A percentile compares a stretch with the other conserved stretches of the same genome.
These are phyloP conservation scores for Globisporangium yorkense DNA, from an alignment of 352 stramenopile species.

Conservation along the genomic window DNA sequence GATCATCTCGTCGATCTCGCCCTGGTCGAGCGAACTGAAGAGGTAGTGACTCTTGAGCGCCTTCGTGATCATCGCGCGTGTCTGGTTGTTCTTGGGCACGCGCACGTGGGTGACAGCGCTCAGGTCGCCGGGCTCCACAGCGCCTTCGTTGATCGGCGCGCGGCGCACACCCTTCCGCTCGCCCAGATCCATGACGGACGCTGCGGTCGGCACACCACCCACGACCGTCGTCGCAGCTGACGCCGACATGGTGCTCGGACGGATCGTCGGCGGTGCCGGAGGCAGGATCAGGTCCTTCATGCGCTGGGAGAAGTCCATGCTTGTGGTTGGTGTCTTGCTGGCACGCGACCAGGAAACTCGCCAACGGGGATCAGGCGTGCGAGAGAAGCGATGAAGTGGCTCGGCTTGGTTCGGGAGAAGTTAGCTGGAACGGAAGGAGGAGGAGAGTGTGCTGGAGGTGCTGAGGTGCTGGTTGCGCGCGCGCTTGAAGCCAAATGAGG, in stretches of 20 bases:
- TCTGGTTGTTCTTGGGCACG: slow-evolving; percentile 72
- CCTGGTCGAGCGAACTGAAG: slow-evolving; percentile 69
- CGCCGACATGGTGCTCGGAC: slow-evolving; percentile 30
- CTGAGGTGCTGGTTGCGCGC: not conserved
- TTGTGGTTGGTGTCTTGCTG: not conserved
- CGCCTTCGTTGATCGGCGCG: slow-evolving; percentile 72
- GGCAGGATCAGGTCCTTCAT: slow-evolving; percentile 70
- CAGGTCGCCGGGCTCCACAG: slow-evolving; percentile 62
- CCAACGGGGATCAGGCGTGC: not conserved
- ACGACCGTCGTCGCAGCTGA: slow-evolving; percentile 20
- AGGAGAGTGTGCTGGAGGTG: slow-evolving; percentile 1
- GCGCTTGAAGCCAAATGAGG: slow-evolving; percentile 8
- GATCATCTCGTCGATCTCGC: slow-evolving; percentile 80
- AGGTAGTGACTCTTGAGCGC: slow-evolving; percentile 81
- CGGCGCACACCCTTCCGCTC: slow-evolving; percentile 64
- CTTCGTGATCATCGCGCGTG: slow-evolving; percentile 69
- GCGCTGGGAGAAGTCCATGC: slow-evolving; percentile 70
- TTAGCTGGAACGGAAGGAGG: not conserved
- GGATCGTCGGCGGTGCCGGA: slow-evolving; percentile 40
- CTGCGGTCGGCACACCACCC: slow-evolving; percentile 12
- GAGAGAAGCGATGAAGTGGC: not conserved
- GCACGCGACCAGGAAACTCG: not conserved
- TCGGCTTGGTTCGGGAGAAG: not conserved
- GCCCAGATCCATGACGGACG: slow-evolving; percentile 35
- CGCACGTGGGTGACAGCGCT: slow-evolving; percentile 35